Conservation (phyloP, 305 asterid species). For the Caryopteris hybrid region DNA sequence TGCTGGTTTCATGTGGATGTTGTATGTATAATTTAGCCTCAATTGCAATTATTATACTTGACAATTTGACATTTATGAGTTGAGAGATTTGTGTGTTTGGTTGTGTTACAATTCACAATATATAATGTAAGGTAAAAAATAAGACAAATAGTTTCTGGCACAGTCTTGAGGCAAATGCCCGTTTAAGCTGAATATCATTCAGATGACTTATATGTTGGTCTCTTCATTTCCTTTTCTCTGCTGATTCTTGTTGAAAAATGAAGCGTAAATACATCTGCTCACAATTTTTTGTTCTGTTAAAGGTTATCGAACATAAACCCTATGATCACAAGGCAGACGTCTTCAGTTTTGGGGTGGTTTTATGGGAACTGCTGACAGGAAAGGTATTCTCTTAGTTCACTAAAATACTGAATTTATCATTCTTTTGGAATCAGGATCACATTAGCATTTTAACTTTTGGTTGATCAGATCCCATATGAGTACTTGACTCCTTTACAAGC, state of each 20-base stretch:
- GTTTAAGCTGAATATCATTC: conserved; percentile 3
- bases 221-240: neutral
- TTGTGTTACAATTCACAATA: neutral
- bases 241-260: conserved; percentile 6
- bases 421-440: neutral
- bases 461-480: conserved; percentile 75
- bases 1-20: neutral
- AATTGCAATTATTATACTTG: neutral
- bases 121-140: neutral
- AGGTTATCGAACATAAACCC: conserved; percentile 92
- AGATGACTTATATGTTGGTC: neutral
- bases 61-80: neutral
- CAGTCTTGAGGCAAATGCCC: neutral
- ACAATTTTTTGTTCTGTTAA: conserved; percentile 31
- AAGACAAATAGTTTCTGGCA: neutral
- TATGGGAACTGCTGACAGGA: conserved; percentile 94
- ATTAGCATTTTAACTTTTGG: conserved; percentile 7
- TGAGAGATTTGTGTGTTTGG: conserved; percentile 5
- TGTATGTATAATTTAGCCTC: neutral
- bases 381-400: conserved; percentile 44
- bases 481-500: conserved; percentile 88
- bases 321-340: conserved; percentile 92
- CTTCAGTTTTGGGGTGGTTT: conserved; percentile 84
- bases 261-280: conserved; percentile 17
- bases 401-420: neutral